These are phyloP conservation scores for Bothriochloa decipiens DNA, from an alignment of 176 grass and related monocot genomes.

Conservation along the genomic window DNA sequence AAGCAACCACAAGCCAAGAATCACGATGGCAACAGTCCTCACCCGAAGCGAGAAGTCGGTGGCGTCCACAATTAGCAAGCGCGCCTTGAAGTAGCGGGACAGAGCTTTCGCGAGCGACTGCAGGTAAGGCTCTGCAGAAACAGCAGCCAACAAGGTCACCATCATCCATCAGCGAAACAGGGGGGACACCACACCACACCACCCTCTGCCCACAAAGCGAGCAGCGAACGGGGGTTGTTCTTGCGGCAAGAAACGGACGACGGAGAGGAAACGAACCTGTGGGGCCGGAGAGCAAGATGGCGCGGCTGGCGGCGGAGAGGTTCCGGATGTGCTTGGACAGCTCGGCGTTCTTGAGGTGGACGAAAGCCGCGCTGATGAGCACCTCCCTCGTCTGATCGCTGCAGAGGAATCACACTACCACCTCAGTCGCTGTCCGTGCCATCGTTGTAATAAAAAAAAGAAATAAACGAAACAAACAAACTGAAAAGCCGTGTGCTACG, in stretches of 20 bases:
- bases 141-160: neutral
- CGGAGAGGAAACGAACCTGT: conserved; percentile 51
- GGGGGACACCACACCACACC: neutral
- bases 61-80: conserved; percentile 77
- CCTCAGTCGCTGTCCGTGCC: conserved; percentile 8
- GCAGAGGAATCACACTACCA: conserved; percentile 37
- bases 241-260: too few species aligned
- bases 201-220: neutral
- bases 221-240: neutral
- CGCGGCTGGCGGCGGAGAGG: conserved; percentile 81
- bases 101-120: conserved; percentile 86
- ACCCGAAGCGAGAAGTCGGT: conserved; percentile 85
- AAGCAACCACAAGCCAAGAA: neutral
- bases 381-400: conserved; percentile 77
- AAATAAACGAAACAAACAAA: neutral
- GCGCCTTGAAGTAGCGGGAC: conserved; percentile 69
- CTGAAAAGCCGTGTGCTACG: neutral
- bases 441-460: neutral
- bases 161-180: neutral
- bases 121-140: conserved; percentile 74
- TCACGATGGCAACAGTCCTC: conserved; percentile 2
- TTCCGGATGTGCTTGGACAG: conserved; percentile 84
- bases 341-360: conserved; percentile 79
- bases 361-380: conserved; percentile 90
- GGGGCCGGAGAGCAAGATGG: conserved; percentile 86